A percentile compares a stretch with the other conserved stretches of the same genome.
Evolutionary conservation across 2,329 filamentous ascomycete species (phyloP).

Genomic region (Samsoniella hepiali): DNA sequence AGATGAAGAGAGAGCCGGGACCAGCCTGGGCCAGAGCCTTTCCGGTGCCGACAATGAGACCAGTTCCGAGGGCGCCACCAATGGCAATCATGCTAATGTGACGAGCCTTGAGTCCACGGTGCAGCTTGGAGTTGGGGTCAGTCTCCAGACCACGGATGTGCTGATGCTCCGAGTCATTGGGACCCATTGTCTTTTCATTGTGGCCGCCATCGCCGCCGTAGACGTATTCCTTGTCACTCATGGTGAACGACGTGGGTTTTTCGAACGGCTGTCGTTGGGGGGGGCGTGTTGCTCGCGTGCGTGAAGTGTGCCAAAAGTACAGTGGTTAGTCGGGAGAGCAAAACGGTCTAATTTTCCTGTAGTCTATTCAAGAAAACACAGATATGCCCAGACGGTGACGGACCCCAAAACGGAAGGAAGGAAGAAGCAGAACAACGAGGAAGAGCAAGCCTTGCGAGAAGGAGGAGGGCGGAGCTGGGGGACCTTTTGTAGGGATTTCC

Average conservation of each 20-base stretch:
- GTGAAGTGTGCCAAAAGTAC: not conserved
- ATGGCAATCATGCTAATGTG: conserved; percentile 64
- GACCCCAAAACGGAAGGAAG: not conserved
- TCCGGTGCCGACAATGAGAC: conserved; percentile 68
- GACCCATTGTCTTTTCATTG: conserved; percentile 11
- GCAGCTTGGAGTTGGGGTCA: conserved; percentile 45
- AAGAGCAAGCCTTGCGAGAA: not conserved
- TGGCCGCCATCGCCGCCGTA: not conserved
- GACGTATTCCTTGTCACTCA: conserved; percentile 18
- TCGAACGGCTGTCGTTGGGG: not conserved
- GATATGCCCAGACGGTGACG: not conserved
- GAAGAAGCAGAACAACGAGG: not conserved
- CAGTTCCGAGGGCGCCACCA: conserved; percentile 71
- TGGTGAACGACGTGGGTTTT: not conserved
- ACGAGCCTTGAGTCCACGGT: conserved; percentile 52
- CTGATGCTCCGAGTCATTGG: conserved; percentile 28
- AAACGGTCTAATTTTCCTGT: not conserved
- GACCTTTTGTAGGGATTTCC: conserved; percentile 11
- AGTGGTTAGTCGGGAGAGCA: too few relatives aligned
- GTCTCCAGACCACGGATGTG: conserved; percentile 50
- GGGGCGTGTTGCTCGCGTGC: not conserved
- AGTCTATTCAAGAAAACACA: not conserved
- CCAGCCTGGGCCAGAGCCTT: conserved; percentile 51
- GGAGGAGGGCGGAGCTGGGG: not conserved
- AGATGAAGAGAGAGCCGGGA: conserved; percentile 67